phyloP scores from a whole-genome alignment of 164 flowering plant genomes.

The Berberis thunbergii region DNA sequence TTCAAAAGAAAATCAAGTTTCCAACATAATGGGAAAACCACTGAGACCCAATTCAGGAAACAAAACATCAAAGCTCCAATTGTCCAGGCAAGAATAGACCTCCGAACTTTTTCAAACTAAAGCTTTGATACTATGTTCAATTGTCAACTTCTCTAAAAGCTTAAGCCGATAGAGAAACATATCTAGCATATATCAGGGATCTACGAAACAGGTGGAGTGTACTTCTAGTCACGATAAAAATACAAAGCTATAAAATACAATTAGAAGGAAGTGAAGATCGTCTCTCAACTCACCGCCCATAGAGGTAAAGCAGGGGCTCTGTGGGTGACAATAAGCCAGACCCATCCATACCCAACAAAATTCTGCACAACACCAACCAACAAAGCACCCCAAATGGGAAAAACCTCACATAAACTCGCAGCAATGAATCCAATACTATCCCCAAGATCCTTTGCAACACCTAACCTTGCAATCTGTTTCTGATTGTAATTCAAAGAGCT shows the following conservation, averaged over 20 bases:
- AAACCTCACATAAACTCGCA: conserved; percentile 61
- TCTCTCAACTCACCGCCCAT: conserved; percentile 86
- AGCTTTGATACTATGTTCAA: too few species aligned
- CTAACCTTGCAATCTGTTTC: conserved; percentile 67
- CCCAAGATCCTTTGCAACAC: conserved; percentile 92
- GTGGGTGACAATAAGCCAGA: conserved; percentile 79
- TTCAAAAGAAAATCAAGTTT: too few species aligned
- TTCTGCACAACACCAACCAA: conserved; percentile 81
- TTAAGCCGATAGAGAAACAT: too few species aligned
- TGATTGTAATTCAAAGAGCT: conserved; percentile 72
- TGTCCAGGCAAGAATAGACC: too few species aligned
- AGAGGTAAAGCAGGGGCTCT: conserved; percentile 59
- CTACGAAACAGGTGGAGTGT: neutral
- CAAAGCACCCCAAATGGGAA: conserved; percentile 84
- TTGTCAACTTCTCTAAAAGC: too few species aligned
- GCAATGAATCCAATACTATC: conserved; percentile 89
- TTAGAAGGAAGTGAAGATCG: conserved; percentile 29
- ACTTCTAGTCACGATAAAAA: conserved; percentile 8
- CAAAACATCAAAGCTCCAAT: conserved; percentile 77
- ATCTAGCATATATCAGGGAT: too few species aligned
- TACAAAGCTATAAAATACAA: neutral
- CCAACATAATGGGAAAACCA: too few species aligned
- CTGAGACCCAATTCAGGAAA: conserved; percentile 13
- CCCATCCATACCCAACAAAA: conserved; percentile 86
- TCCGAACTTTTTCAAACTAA: too few species aligned